Conservation (phyloP, 768 basidiomycete genomes). For the Leccinum uliginosum region DNA sequence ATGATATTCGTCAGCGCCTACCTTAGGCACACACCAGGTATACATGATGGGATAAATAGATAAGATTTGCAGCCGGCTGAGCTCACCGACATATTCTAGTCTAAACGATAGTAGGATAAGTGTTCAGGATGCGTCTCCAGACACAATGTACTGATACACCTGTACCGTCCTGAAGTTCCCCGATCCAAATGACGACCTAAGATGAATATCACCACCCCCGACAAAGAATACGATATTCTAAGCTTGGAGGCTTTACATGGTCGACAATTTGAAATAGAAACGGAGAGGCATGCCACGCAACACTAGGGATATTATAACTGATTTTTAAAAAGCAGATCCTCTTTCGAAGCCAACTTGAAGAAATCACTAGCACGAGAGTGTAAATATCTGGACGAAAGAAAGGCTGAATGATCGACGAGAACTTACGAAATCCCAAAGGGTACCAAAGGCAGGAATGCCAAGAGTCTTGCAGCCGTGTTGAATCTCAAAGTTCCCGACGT, state of each 20-base stretch:
- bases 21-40: background rate
- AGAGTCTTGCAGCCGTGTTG: conserved; percentile 73
- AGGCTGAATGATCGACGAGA: conserved; percentile 1
- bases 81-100: conserved; percentile 10
- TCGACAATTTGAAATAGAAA: conserved; percentile 3
- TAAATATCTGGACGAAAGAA: conserved; percentile 3
- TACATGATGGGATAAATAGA: conserved; percentile 8
- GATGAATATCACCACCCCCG: conserved; percentile 1
- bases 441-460: conserved; percentile 65
- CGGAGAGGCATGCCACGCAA: conserved; percentile 3
- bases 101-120: background rate
- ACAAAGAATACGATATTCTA: conserved; percentile 1
- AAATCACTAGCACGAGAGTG: conserved; percentile 21
- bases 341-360: background rate
- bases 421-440: conserved; percentile 64
- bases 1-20: too few relatives aligned
- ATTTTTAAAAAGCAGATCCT: background rate
- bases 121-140: conserved; percentile 3
- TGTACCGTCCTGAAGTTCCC: conserved; percentile 2
- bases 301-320: conserved; percentile 1
- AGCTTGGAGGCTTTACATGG: conserved; percentile 4
- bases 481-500: conserved; percentile 71
- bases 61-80: background rate
- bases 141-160: conserved; percentile 1
- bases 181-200: background rate